Base-by-base conservation (phyloP, 768 basidiomycete species). In the Filobasidium floriforme region DNA sequence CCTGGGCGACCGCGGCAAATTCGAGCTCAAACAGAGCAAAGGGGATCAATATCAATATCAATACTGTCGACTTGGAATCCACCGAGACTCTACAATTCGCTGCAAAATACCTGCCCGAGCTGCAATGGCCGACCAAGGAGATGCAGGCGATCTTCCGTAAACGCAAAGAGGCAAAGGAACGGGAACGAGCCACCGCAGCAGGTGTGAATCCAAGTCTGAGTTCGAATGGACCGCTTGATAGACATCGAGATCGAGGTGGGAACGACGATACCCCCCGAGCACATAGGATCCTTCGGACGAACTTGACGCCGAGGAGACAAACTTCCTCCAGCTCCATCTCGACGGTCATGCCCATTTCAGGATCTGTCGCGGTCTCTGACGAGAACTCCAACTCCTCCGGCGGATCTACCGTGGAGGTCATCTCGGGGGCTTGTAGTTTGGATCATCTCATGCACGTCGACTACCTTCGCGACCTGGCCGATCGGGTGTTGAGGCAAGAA, bases 381-480 rank as follows among this genome's bases (percentile, higher is more conserved):
- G 43, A 46, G 22, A 52, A 29, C 7, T n/a, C 26, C 41, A 59
- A 59, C 41, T 44, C 43, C 28, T 46, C 26, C 14, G 46, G 46
- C 46, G 15, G 18, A 22, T 49, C 46, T 15, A 18, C 46, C 14
- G 5, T 22, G 3, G 22, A 18, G 46, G 15, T 49, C 18, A 49
- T 43, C 59, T 65, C 29, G 41, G 64, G 29, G 14, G 54, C 54
- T 14, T 57, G 54, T 32, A 57, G 54, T 15, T 29, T 65, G 37
- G 64, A 65, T 49, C 64, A 65, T 51, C 32, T 65, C 7, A 59
- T 65, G 26, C 64, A 65, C 46, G 64, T 65, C n/a, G 57, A 57
- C 3, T 59, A 65, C 18, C 59, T 65, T 4, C 64, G 64, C 22
- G 41, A 59, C 37, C 46, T 65, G n/a, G 64, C 64, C 0, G 28